These are phyloP conservation scores for Wallacemonas sp. DNA, from an alignment of 208 protist genomes.

Conservation along the genomic window DNA sequence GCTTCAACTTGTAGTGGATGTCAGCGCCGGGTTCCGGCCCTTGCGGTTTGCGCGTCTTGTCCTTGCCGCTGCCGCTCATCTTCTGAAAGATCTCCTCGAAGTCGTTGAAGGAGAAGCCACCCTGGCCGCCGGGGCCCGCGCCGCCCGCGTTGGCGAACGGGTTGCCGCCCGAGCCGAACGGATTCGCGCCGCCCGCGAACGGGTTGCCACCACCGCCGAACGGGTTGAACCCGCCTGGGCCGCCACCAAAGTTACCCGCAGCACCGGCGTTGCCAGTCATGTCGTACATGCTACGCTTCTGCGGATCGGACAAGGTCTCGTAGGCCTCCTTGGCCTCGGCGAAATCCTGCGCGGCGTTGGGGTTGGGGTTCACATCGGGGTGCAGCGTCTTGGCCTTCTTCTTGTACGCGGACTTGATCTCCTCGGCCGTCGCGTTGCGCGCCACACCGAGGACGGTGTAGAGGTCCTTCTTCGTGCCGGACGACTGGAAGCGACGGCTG, in stretches of 20 bases:
- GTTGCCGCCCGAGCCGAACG: slow-evolving; percentile 52
- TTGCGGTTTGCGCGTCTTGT: slow-evolving; percentile 83
- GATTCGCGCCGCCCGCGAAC: slow-evolving; percentile 44
- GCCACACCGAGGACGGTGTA: slow-evolving; percentile 79
- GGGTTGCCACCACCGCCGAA: too few species aligned
- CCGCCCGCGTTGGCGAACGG: slow-evolving; percentile 54
- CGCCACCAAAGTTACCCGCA: slow-evolving; percentile 53
- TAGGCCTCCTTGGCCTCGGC: slow-evolving; percentile 90
- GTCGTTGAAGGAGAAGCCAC: slow-evolving; percentile 86
- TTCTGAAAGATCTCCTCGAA: slow-evolving; percentile 91
- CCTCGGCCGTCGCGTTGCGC: slow-evolving; percentile 77
- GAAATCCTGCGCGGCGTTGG: slow-evolving; percentile 85
- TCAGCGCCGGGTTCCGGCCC: slow-evolving; percentile 86
- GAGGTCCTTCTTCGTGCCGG: slow-evolving; percentile 67
- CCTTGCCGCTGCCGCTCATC: slow-evolving; percentile 80
- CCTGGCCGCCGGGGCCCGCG: slow-evolving; percentile 29
- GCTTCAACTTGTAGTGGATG: slow-evolving; percentile 84
- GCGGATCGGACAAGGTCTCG: slow-evolving; percentile 84
- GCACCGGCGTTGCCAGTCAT: slow-evolving; percentile 85
- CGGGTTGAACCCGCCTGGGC: slow-evolving; percentile 47
- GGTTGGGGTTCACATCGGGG: slow-evolving; percentile 85
- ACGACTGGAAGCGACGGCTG: slow-evolving; percentile 30
- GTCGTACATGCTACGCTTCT: slow-evolving; percentile 92
- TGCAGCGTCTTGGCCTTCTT: slow-evolving; percentile 86
- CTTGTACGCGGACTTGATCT: slow-evolving; percentile 89